Conservation (phyloP, 805 yeast genomes). For the Ogataea sp. region DNA sequence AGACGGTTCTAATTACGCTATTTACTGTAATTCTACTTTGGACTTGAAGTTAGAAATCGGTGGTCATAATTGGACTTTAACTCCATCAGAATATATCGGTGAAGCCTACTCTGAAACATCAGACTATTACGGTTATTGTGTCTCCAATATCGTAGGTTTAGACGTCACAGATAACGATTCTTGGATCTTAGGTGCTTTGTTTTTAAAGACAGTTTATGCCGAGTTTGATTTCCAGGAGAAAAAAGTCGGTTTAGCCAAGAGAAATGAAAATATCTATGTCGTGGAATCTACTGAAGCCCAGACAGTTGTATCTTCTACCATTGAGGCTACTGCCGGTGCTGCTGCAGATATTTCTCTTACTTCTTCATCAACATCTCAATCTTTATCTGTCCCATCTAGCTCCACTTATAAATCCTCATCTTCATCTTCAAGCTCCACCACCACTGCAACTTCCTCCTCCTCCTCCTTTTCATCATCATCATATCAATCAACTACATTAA, state of each 20-base stretch:
- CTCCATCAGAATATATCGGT: constrained; percentile 41
- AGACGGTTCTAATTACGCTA: constrained; percentile 58
- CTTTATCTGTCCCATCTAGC: too few relatives aligned
- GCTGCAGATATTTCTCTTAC: too few relatives aligned
- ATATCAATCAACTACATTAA: neutral
- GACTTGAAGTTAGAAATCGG: constrained; percentile 34
- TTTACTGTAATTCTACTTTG: constrained; percentile 43
- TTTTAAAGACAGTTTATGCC: constrained; percentile 45
- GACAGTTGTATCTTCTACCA: neutral
- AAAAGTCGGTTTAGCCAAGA: constrained; percentile 46
- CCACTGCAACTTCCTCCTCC: neutral
- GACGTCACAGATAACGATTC: constrained; percentile 27
- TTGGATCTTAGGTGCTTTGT: constrained; percentile 63
- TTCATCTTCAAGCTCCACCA: constrained; percentile 2
- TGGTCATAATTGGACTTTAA: constrained; percentile 35
- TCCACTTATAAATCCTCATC: constrained; percentile 1
- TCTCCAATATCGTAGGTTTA: constrained; percentile 58
- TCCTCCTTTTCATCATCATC: constrained; percentile 1
- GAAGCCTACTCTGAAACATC: constrained; percentile 29
- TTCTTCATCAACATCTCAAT: too few relatives aligned
- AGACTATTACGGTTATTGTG: constrained; percentile 43
- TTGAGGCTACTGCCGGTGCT: neutral
- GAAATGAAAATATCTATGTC: constrained; percentile 22
- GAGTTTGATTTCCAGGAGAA: constrained; percentile 47
- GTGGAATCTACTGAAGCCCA: neutral